phyloP scores from a whole-genome alignment of 2,329 filamentous ascomycete species.

The Colletotrichum chrysophilum region DNA sequence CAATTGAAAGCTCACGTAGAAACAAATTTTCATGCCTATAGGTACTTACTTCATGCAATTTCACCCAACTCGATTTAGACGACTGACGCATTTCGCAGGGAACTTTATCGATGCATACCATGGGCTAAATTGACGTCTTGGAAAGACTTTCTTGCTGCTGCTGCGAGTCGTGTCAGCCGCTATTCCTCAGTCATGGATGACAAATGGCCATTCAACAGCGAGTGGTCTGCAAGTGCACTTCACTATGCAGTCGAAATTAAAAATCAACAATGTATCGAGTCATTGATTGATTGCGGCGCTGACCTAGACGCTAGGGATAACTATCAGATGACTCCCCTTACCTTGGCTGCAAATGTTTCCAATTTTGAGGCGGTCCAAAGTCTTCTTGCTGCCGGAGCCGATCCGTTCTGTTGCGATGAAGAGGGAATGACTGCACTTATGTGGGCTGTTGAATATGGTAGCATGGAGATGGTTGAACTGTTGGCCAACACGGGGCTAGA shows the following conservation, averaged over 20 bases:
- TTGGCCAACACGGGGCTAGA: no score
- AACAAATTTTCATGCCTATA: no score
- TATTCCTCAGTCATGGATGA: fast-evolving
- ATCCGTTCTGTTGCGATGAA: fast-evolving
- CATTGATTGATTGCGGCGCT: not conserved
- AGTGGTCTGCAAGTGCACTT: not conserved
- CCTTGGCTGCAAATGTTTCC: no score
- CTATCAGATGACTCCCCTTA: not conserved
- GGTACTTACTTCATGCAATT: no score
- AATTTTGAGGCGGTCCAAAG: no score
- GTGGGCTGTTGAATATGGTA: fast-evolving
- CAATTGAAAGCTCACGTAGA: no score
- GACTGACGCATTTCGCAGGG: no score
- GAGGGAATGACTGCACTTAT: not conserved
- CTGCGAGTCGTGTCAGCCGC: not conserved
- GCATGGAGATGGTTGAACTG: not conserved
- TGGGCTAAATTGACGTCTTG: no score
- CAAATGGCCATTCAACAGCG: fast-evolving
- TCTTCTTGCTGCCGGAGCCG: not conserved
- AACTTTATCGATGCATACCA: no score
- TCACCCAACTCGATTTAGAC: no score
- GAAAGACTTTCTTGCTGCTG: no score
- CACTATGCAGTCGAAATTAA: not conserved
- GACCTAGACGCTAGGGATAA: fast-evolving
- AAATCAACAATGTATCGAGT: not conserved